These are phyloP conservation scores for Clonostachys rhizophaga DNA, from an alignment of 2,329 filamentous ascomycete species.

Conservation along the genomic window DNA sequence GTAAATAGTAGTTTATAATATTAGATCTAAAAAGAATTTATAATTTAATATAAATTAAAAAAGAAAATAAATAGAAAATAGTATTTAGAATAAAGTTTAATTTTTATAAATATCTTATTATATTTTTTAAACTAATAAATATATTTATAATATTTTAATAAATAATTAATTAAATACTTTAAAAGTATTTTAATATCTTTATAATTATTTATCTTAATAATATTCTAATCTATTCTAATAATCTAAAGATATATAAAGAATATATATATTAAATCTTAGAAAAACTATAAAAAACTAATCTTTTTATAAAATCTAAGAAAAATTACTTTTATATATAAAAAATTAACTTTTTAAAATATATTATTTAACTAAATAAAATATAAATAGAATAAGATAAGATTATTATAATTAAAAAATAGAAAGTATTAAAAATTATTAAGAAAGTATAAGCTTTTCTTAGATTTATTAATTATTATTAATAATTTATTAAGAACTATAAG, in stretches of 20 bases:
- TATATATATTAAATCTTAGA: no score
- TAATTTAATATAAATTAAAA: slow-evolving; percentile 20
- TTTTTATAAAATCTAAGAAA: no score
- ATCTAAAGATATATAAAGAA: not conserved
- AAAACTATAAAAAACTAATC: no score
- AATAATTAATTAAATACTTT: not conserved
- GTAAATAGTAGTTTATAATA: slow-evolving; percentile 6
- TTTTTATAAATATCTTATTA: slow-evolving; percentile 24
- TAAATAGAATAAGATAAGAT: no score
- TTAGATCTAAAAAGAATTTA: slow-evolving; percentile 14
- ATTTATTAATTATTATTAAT: no score
- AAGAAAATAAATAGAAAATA: slow-evolving; percentile 21
- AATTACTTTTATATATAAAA: no score
- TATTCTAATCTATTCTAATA: not conserved
- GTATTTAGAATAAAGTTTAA: slow-evolving; percentile 22
- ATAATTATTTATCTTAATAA: not conserved
- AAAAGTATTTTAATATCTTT: not conserved
- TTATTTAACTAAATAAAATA: no score
- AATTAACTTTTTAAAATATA: no score
- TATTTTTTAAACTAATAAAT: slow-evolving; percentile 17
- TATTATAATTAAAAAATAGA: no score
- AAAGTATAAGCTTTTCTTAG: no score
- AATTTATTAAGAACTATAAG: no score
- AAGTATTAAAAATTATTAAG: no score
- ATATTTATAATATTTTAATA: not conserved